Conservation (phyloP, 805 yeast species). For the Wickerhamomyces strasburgensis region DNA sequence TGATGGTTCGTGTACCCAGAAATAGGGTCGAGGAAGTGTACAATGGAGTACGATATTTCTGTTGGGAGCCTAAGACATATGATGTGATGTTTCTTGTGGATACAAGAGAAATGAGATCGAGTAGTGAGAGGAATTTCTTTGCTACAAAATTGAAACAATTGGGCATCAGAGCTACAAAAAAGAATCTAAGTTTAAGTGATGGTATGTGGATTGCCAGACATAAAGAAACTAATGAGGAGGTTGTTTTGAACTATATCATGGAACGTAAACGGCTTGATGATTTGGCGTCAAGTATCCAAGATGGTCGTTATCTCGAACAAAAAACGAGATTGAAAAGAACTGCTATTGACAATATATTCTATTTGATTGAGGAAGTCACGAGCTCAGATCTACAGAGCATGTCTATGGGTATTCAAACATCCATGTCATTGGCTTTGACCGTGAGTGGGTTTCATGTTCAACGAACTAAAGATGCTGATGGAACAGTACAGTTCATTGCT, state of each 20-base stretch:
- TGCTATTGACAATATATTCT: conserved; percentile 62
- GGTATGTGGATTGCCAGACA: conserved; percentile 83
- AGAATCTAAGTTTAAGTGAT: conserved; percentile 78
- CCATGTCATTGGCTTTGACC: conserved; percentile 65
- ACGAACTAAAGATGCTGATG: conserved; percentile 67
- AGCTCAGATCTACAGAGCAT: conserved; percentile 38
- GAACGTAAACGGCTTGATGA: conserved; percentile 91
- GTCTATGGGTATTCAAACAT: conserved; percentile 68
- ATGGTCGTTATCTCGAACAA: conserved; percentile 87
- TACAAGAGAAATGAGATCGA: conserved; percentile 74
- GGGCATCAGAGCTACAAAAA: conserved; percentile 47
- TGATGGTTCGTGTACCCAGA: conserved; percentile 2
- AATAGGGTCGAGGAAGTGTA: conserved; percentile 3
- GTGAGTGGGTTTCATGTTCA: conserved; percentile 63
- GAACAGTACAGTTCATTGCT: conserved; percentile 58
- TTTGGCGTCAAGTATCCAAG: conserved; percentile 72
- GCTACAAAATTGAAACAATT: conserved; percentile 42
- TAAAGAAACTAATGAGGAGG: conserved; percentile 49
- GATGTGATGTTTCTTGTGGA: conserved; percentile 65
- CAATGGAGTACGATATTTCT: conserved; percentile 22
- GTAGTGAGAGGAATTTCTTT: conserved; percentile 67
- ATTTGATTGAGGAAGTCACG: conserved; percentile 74
- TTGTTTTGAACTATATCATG: conserved; percentile 73
- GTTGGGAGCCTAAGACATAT: conserved; percentile 61
- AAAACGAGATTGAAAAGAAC: conserved; percentile 69